Conservation (phyloP, 306 rosid species). For the Quercus parvula region DNA sequence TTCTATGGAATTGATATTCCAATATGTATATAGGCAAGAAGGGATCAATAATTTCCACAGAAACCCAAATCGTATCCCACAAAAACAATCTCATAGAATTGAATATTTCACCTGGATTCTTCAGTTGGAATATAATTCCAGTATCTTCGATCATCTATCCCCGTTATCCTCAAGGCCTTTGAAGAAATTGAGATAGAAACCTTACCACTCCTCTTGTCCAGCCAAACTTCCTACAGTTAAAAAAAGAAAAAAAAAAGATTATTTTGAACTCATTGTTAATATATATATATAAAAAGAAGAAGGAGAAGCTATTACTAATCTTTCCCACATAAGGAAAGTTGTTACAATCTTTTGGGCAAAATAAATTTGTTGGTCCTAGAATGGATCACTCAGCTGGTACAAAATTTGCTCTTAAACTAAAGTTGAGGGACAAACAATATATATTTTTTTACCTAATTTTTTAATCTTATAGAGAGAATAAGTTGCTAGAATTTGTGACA, state of each 20-base stretch:
- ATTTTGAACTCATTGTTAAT: neutral
- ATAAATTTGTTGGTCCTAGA: too few relatives aligned
- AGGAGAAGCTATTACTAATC: neutral
- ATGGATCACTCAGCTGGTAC: too few relatives aligned
- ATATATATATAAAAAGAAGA: neutral
- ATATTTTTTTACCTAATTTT: too few relatives aligned
- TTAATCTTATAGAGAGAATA: too few relatives aligned
- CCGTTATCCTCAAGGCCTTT: slow-evolving; percentile 69
- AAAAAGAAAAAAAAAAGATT: neutral
- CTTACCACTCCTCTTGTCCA: slow-evolving; percentile 60
- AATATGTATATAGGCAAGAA: neutral
- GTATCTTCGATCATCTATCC: slow-evolving; percentile 89
- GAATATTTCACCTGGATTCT: slow-evolving; percentile 68
- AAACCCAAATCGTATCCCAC: neutral
- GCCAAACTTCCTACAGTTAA: slow-evolving; percentile 53
- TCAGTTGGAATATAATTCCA: slow-evolving; percentile 70
- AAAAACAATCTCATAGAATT: neutral
- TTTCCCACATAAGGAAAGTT: neutral
- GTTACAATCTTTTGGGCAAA: too few relatives aligned
- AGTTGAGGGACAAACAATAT: too few relatives aligned
- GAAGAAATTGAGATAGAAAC: slow-evolving; percentile 62
- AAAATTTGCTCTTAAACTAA: too few relatives aligned
- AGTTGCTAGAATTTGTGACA: too few relatives aligned
- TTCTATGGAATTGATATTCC: neutral
- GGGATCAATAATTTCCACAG: neutral